These are phyloP conservation scores for Pseudogymnoascus sp. DNA, from an alignment of 2,329 filamentous ascomycete species.

Conservation along the genomic window DNA sequence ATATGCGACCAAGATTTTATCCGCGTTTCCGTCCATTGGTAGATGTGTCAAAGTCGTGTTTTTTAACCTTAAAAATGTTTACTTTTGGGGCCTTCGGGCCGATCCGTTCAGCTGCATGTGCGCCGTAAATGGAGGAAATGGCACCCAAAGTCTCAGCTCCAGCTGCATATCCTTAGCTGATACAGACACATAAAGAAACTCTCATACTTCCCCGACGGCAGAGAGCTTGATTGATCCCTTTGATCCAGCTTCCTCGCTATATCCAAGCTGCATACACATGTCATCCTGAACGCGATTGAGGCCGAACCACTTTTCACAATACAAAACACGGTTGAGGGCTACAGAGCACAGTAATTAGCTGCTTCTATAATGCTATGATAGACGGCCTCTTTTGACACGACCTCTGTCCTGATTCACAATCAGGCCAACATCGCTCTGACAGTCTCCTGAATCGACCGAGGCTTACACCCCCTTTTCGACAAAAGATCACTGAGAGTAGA, in stretches of 20 bases:
- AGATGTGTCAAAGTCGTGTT: background rate
- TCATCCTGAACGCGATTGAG: background rate
- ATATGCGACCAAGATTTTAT: background rate
- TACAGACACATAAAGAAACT: background rate
- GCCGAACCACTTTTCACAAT: background rate
- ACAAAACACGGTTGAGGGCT: background rate
- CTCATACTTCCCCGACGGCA: background rate
- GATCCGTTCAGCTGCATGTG: background rate
- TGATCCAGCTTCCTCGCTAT: background rate
- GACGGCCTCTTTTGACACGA: background rate
- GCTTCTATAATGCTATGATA: background rate
- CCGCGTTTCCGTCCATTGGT: background rate
- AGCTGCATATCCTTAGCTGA: background rate
- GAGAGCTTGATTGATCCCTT: background rate
- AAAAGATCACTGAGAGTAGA: constrained; percentile 19
- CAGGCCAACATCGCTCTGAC: constrained; percentile 18
- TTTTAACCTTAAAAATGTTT: constrained; percentile 1
- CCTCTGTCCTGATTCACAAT: background rate
- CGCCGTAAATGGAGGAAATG: background rate
- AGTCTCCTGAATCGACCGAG: constrained; percentile 19
- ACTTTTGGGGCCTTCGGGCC: background rate
- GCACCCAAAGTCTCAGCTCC: background rate
- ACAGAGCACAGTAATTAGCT: background rate
- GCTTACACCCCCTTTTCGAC: constrained; percentile 11
- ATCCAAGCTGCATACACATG: background rate